Percentiles rank a stretch among this genome's conserved stretches.
phyloP scores from a whole-genome alignment of 805 yeast species.

The Candida hungchunana region DNA sequence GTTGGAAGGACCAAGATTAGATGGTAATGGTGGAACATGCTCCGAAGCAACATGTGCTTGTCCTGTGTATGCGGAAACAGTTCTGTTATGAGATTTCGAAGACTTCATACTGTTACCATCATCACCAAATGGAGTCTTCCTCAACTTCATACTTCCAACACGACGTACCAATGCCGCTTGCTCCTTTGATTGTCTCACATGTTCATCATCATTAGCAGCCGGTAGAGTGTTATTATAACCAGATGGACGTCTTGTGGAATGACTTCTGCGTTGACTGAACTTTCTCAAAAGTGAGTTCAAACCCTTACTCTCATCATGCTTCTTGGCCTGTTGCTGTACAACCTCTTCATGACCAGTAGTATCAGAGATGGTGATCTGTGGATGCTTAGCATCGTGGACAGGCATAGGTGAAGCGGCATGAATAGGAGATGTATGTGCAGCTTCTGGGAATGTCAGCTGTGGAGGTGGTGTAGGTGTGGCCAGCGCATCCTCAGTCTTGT shows the following conservation, averaged over 20 bases:
- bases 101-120: conserved; percentile 8
- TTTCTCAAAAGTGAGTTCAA: conserved; percentile 28
- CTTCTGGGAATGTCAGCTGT: conserved; percentile 42
- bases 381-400: conserved; percentile 36
- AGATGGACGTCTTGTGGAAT: conserved; percentile 24
- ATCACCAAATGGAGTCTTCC: conserved; percentile 16
- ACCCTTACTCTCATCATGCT: conserved; percentile 27
- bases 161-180: conserved; percentile 21
- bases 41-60: conserved; percentile 4
- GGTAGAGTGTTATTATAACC: conserved; percentile 6
- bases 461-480: conserved; percentile 37
- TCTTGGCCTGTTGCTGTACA: conserved; percentile 32
- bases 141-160: conserved; percentile 24
- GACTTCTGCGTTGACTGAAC: conserved; percentile 27
- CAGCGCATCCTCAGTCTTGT: too few relatives aligned
- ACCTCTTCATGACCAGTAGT: conserved; percentile 33
- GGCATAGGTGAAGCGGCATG: conserved; percentile 36
- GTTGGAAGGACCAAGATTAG: conserved; percentile 5
- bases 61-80: conserved; percentile 27
- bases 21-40: conserved; percentile 9
- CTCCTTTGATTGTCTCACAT: conserved; percentile 3
- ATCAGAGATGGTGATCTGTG: conserved; percentile 38
- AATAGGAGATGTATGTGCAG: conserved; percentile 47
- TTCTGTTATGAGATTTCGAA: conserved; percentile 23
- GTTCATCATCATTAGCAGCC: conserved; percentile 1